These are phyloP conservation scores for Backusella psychrophila DNA, from an alignment of 192 early-diverging fungal genomes.

Conservation along the genomic window DNA sequence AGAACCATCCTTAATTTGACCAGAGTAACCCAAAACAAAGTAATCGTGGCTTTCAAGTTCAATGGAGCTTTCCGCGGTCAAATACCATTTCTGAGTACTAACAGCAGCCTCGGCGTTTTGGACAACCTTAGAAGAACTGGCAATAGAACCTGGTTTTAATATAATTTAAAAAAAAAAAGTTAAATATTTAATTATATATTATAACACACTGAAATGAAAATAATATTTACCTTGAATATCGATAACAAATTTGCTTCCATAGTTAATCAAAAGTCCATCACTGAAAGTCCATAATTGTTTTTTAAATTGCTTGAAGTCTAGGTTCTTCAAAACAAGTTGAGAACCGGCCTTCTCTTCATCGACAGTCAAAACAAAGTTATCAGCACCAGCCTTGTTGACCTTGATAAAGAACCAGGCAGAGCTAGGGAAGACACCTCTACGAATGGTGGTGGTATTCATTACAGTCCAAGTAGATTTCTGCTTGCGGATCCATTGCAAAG, in stretches of 20 bases:
- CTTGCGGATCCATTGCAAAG: not conserved
- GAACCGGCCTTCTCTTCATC: not conserved
- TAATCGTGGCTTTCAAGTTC: slow-evolving; percentile 9
- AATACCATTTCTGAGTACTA: slow-evolving; percentile 22
- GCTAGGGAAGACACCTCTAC: slow-evolving; percentile 20
- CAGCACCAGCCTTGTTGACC: not conserved
- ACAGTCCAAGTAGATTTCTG: not conserved
- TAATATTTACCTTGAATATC: slow-evolving; percentile 17
- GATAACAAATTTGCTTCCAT: slow-evolving; percentile 15
- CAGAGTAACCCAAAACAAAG: slow-evolving; percentile 4
- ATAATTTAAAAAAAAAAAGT: not conserved
- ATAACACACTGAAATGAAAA: not conserved
- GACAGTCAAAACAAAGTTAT: slow-evolving; percentile 18
- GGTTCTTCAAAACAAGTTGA: slow-evolving; percentile 17
- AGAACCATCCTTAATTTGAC: not conserved
- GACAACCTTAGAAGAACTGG: not conserved
- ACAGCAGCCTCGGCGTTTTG: not conserved
- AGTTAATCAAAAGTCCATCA: slow-evolving; percentile 27
- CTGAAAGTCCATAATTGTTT: slow-evolving; percentile 25
- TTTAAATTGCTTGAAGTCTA: slow-evolving; percentile 16
- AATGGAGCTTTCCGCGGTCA: slow-evolving; percentile 21
- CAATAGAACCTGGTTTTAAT: not conserved
- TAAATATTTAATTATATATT: not conserved
- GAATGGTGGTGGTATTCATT: slow-evolving; percentile 13
- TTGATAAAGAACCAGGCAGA: slow-evolving; percentile 31